Percentiles rank a stretch among this genome's conserved stretches.
phyloP scores from a whole-genome alignment of 495 filamentous ascomycete genomes.

The Aspergillus funiculosus region DNA sequence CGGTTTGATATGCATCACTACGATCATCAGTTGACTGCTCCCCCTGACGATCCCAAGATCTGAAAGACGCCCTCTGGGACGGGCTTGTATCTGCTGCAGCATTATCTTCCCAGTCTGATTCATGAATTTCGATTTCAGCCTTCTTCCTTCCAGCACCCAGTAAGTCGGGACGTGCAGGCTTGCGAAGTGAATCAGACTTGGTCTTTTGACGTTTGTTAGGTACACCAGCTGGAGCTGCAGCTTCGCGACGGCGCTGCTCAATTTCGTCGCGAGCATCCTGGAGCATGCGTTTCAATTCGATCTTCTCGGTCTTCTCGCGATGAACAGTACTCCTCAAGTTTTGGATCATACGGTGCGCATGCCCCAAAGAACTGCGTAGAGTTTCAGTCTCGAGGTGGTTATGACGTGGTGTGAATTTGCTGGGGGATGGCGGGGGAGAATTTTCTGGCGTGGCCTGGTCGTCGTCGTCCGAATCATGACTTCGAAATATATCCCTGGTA shows the following conservation, averaged over 20 bases:
- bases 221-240: slow-evolving; percentile 34
- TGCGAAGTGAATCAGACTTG: slow-evolving; percentile 68
- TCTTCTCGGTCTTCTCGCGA: slow-evolving; percentile 95
- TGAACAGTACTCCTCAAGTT: slow-evolving; percentile 90
- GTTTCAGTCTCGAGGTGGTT: slow-evolving; percentile 89
- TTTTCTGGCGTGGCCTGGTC: slow-evolving; percentile 77
- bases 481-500: slow-evolving; percentile 50
- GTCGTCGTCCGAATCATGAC: slow-evolving; percentile 57
- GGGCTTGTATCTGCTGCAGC: slow-evolving; percentile 49
- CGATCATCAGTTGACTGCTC: slow-evolving; percentile 33
- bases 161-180: slow-evolving; percentile 62
- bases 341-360: slow-evolving; percentile 94
- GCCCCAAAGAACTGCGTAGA: slow-evolving; percentile 83
- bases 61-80: slow-evolving; percentile 26
- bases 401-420: slow-evolving; percentile 86
- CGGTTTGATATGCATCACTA: slow-evolving; percentile 76
- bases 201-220: slow-evolving; percentile 62
- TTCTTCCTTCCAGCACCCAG: slow-evolving; percentile 72
- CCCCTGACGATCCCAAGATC: slow-evolving; percentile 16
- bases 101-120: slow-evolving; percentile 90
- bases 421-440: slow-evolving; percentile 83
- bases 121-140: slow-evolving; percentile 67
- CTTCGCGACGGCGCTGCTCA: slow-evolving; percentile 65
- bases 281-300: slow-evolving; percentile 90
- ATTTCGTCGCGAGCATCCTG: slow-evolving; percentile 94